phyloP scores from a whole-genome alignment of 116 monocot genomes.

The Trichopus zeylanicus region DNA sequence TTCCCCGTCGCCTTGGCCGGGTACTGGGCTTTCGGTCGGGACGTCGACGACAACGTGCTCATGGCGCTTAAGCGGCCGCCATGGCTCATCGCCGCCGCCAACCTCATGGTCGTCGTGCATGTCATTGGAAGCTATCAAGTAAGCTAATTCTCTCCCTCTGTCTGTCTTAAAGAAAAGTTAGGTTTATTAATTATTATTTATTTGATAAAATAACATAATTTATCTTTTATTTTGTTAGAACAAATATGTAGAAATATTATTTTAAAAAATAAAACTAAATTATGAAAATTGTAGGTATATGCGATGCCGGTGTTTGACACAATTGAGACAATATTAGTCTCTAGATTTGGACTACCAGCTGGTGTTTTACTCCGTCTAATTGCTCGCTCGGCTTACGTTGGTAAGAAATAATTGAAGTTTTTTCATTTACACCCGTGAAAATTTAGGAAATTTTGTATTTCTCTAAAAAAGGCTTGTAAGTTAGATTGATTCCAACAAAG shows the following conservation, averaged over 20 bases:
- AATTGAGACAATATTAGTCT: constrained; percentile 14
- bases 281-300: constrained; percentile 13
- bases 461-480: too few relatives aligned
- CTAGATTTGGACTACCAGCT: constrained; percentile 3
- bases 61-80: constrained; percentile 16
- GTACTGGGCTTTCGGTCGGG: constrained; percentile 29
- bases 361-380: constrained; percentile 10
- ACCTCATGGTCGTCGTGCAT: constrained; percentile 29
- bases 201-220: too few relatives aligned
- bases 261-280: too few relatives aligned
- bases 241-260: too few relatives aligned
- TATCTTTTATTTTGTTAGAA: too few relatives aligned
- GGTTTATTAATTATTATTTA: too few relatives aligned
- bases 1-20: constrained; percentile 31
- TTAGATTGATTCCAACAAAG: too few relatives aligned
- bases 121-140: constrained; percentile 30
- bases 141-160: background rate
- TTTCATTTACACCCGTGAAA: background rate
- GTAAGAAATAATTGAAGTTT: constrained; percentile 3
- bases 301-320: constrained; percentile 25
- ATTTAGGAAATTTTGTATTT: too few relatives aligned
- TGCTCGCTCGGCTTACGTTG: constrained; percentile 23
- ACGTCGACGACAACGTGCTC: constrained; percentile 28
- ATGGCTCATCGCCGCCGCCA: constrained; percentile 33
- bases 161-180: background rate